Percentiles rank a stretch among this genome's conserved stretches.
Conservation (phyloP, 2,329 filamentous ascomycete species). For the Paracoccidioides brasiliensis region DNA sequence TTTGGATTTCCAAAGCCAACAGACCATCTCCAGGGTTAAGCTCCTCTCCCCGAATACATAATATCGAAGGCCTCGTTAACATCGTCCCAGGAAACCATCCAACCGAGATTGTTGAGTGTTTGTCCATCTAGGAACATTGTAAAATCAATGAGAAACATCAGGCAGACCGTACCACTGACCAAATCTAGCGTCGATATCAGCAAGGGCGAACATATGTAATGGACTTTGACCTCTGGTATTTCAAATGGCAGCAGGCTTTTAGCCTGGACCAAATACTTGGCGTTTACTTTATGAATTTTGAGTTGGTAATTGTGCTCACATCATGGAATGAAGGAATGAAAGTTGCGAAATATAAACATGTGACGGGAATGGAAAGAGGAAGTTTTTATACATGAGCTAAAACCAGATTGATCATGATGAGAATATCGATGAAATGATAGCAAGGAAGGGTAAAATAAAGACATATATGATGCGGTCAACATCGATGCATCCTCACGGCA, state of each 20-base stretch:
- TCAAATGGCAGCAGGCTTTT: constrained; percentile 38
- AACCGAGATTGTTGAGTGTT: constrained; percentile 21
- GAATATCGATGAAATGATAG: too few relatives aligned
- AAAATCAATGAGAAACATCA: constrained; percentile 18
- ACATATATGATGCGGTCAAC: too few relatives aligned
- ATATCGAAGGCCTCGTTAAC: constrained; percentile 26
- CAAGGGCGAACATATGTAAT: constrained; percentile 36
- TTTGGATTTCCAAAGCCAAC: constrained; percentile 39
- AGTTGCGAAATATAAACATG: too few relatives aligned
- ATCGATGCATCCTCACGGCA: too few relatives aligned
- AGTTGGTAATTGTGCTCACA: too few relatives aligned
- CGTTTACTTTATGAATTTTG: constrained; percentile 30
- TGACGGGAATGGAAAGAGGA: too few relatives aligned
- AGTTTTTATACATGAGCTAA: too few relatives aligned
- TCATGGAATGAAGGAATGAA: too few relatives aligned
- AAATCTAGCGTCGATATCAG: constrained; percentile 29
- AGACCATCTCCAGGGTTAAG: constrained; percentile 35
- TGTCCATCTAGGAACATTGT: constrained; percentile 23
- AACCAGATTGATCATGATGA: too few relatives aligned
- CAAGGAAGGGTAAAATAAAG: too few relatives aligned
- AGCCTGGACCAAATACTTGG: constrained; percentile 37
- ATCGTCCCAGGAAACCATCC: constrained; percentile 24
- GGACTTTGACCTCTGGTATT: constrained; percentile 37
- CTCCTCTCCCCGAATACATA: constrained; percentile 25
- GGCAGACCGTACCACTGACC: constrained; percentile 12